Percentiles rank a stretch among this genome's conserved stretches.
These are phyloP conservation scores for Claviceps sp. DNA, from an alignment of 2,329 filamentous ascomycete species.

Conservation along the genomic window DNA sequence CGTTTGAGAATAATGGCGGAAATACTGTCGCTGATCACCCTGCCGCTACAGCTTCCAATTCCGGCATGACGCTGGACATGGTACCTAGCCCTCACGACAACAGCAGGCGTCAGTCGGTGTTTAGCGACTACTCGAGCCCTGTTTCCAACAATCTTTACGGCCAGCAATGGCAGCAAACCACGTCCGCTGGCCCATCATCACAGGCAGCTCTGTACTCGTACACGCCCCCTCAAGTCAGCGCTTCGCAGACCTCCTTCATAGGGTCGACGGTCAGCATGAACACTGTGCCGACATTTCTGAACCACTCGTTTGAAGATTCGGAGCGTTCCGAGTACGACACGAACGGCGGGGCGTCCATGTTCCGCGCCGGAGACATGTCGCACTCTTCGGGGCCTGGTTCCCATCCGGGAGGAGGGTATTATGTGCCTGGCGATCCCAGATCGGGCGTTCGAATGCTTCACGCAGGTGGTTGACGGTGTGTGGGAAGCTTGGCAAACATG, in stretches of 20 bases:
- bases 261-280: conserved; percentile 19
- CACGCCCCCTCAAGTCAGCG: conserved; percentile 23
- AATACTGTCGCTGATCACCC: conserved; percentile 22
- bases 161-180: conserved; percentile 28
- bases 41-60: conserved; percentile 20
- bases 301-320: conserved; percentile 21
- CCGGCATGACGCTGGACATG: conserved; percentile 30
- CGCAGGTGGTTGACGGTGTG: conserved; percentile 17
- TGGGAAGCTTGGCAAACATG: conserved; percentile 11
- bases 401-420: conserved; percentile 19
- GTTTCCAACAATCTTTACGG: conserved; percentile 26
- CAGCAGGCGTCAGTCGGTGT: conserved; percentile 31
- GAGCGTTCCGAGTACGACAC: conserved; percentile 20
- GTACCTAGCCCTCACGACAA: conserved; percentile 30
- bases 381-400: conserved; percentile 16
- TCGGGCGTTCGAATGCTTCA: conserved; percentile 16
- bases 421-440: conserved; percentile 20
- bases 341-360: conserved; percentile 18
- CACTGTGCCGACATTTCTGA: conserved; percentile 21
- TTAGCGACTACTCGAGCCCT: conserved; percentile 33
- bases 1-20: conserved; percentile 25
- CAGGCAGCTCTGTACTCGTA: conserved; percentile 33
- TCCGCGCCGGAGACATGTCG: conserved; percentile 18
- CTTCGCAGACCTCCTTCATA: conserved; percentile 19
- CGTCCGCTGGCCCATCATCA: conserved; percentile 26